A percentile compares a stretch with the other conserved stretches of the same genome.
Conservation (phyloP, 2,329 filamentous ascomycete genomes). For the Celoporthe dispersa region DNA sequence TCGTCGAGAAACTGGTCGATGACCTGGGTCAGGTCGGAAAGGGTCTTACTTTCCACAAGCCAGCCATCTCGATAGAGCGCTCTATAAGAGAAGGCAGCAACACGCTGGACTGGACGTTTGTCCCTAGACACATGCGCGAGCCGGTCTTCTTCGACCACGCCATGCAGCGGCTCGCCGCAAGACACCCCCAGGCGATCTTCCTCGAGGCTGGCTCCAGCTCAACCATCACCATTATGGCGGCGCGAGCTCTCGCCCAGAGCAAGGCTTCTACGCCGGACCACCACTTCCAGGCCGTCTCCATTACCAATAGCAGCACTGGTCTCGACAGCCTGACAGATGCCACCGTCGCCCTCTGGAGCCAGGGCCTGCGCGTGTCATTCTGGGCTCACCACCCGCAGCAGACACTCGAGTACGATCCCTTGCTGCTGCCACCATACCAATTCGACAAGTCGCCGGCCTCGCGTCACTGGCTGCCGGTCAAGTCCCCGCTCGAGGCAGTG, state of each 20-base stretch:
- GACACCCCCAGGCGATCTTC: slow-evolving; percentile 35
- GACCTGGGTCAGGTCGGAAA: neutral
- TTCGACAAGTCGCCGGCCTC: slow-evolving; percentile 39
- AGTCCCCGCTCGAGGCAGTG: slow-evolving; percentile 28
- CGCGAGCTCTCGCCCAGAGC: slow-evolving; percentile 31
- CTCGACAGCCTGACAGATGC: slow-evolving; percentile 34
- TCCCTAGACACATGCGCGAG: slow-evolving; percentile 45
- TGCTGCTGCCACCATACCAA: slow-evolving; percentile 47
- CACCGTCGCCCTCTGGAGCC: slow-evolving; percentile 45
- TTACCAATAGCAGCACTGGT: slow-evolving; percentile 29
- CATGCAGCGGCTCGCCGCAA: neutral
- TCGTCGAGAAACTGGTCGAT: no score
- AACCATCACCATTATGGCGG: slow-evolving; percentile 41
- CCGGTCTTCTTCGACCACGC: slow-evolving; percentile 51
- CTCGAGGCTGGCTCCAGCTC: slow-evolving; percentile 50
- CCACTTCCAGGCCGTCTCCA: slow-evolving; percentile 34
- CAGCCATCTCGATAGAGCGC: no score
- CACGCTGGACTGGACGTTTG: slow-evolving; percentile 23
- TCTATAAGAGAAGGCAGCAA: no score
- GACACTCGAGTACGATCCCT: slow-evolving; percentile 18
- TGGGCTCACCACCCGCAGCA: slow-evolving; percentile 42
- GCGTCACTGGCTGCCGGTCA: slow-evolving; percentile 45
- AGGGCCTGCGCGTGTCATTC: slow-evolving; percentile 40
- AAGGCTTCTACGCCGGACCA: no score
- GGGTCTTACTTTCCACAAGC: neutral